Base-by-base conservation (phyloP, 2,329 filamentous ascomycete species). In the Elsinoe perseae region DNA sequence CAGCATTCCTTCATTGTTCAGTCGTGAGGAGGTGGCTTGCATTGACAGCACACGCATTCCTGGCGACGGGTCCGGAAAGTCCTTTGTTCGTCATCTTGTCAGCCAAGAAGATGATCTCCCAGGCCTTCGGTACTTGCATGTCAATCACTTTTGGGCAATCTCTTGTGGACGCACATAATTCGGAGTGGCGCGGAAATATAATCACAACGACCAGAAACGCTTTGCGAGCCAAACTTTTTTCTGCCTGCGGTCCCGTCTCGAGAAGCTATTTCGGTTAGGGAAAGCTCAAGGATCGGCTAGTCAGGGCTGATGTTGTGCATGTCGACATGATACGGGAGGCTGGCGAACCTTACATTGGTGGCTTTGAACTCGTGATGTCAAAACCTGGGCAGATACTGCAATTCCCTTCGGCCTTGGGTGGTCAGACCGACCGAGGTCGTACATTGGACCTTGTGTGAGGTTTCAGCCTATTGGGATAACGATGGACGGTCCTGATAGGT, bases 261-360 rank as follows among this genome's bases (percentile, higher is more conserved):
- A n/a, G 28, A 30, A 25, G 48, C 48, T 52, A 52, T 21, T 52
- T 52, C 48, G 48, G 48, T 38, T n/a, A 32, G 48, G 48, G 48
- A 36, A 34, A 30, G 16, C 32, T 14, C 10, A 52, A 20, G 20
- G 16, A 34, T 20, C 10, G 30, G 48, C 32, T 28, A 52, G 48
- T 52, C 48, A 52, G 48, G 30, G 48, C 32, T 50, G 32, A 52
- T 52, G 48, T 52, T 52, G 32, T 52, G 48, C 48, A 52, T 52
- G 28, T 38, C 18, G 48, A 32, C 25, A 25, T 52, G 48, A 52
- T 52, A 52, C 48, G 38, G 16, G 48, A 34, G 48, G 48, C 48
- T 52, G 48, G 30, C 20, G 25, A 42, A 48, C 16, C 28, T 28
- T 52, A 30, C 30, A 52, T 52, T 28, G 18, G 27, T 50, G 44